A percentile compares a stretch with the other conserved stretches of the same genome.
Evolutionary conservation across 176 grass and related monocot species (phyloP).

Genomic region (Carex cristatella): DNA sequence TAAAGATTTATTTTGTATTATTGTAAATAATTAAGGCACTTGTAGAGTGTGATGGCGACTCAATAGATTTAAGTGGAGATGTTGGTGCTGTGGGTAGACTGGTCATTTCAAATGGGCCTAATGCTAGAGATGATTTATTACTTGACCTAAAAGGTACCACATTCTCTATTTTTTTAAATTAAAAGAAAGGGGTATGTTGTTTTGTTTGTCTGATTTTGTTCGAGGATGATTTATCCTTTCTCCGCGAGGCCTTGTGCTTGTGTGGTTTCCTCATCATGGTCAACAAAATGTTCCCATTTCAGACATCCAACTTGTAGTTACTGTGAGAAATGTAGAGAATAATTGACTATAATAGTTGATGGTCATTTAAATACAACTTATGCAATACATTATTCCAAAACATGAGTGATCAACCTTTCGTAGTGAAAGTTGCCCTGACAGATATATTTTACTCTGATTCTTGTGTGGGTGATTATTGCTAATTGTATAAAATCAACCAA

Average conservation of each 20-base stretch:
- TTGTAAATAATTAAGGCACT: constrained; percentile 55
- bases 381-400: background rate
- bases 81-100: constrained; percentile 80
- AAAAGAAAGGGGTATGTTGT: constrained; percentile 4
- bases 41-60: constrained; percentile 94
- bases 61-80: constrained; percentile 95
- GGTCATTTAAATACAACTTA: background rate
- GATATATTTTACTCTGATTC: background rate
- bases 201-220: background rate
- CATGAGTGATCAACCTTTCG: background rate
- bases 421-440: background rate
- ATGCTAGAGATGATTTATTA: constrained; percentile 65
- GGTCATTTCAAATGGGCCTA: constrained; percentile 65
- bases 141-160: constrained; percentile 84
- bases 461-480: background rate
- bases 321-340: background rate
- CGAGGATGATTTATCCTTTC: background rate
- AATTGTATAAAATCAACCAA: background rate
- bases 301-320: background rate
- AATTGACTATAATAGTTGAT: background rate
- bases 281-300: background rate
- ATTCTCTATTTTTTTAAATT: background rate
- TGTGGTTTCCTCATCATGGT: background rate
- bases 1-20: constrained; percentile 7
- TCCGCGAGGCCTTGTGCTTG: background rate